These are phyloP conservation scores for Hibiscus trionum DNA, from an alignment of 345 rosid genomes.

Conservation along the genomic window DNA sequence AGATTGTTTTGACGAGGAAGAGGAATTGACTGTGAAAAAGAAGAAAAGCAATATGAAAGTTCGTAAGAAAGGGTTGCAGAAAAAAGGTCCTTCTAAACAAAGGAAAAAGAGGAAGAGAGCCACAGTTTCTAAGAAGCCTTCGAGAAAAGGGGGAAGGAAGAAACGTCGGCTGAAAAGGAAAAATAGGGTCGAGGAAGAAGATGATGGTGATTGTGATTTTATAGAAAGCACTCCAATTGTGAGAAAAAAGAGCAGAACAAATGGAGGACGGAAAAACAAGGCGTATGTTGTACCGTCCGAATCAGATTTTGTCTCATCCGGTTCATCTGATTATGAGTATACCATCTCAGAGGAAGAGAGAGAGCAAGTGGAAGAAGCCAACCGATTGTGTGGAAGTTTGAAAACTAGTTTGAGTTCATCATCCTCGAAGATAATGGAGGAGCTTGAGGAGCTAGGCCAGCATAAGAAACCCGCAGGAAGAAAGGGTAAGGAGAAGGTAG, in stretches of 20 bases:
- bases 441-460: conserved; percentile 33
- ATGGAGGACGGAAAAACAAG: conserved; percentile 32
- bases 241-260: conserved; percentile 38
- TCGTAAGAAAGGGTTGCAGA: conserved; percentile 25
- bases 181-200: conserved; percentile 32
- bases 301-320: conserved; percentile 57
- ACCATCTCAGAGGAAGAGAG: conserved; percentile 96
- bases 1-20: conserved; percentile 70
- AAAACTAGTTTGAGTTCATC: conserved; percentile 44
- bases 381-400: conserved; percentile 29
- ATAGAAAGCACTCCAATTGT: conserved; percentile 24
- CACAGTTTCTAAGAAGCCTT: conserved; percentile 29
- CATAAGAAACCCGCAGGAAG: conserved; percentile 33
- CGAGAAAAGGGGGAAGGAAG: conserved; percentile 34
- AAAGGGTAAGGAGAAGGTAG: conserved; percentile 76
- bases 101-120: conserved; percentile 38
- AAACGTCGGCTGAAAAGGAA: conserved; percentile 38
- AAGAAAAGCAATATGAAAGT: conserved; percentile 31
- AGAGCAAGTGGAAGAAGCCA: conserved; percentile 79
- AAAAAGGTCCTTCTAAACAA: conserved; percentile 28
- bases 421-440: conserved; percentile 33
- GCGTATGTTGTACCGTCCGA: conserved; percentile 46
- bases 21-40: conserved; percentile 24
- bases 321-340: conserved; percentile 64
- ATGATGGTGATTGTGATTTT: conserved; percentile 43